Base-by-base conservation (phyloP, 2,329 filamentous ascomycete species). In the Paramyrothecium roridum region DNA sequence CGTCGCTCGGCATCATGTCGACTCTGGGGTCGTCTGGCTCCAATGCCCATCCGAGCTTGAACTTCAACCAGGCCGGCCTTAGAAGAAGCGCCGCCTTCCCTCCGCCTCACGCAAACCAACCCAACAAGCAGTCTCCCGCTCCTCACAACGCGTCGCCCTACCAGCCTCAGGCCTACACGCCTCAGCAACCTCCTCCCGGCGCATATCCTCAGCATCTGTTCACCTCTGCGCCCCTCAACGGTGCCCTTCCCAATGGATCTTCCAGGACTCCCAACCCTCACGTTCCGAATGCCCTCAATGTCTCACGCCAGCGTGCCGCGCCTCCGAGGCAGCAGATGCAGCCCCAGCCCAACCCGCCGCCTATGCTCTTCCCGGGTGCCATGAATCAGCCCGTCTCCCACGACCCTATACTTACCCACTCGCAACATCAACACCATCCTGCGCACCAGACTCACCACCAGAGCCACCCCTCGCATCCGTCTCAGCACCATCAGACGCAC, bases 121-220 rank as follows among this genome's bases (percentile, higher is more conserved):
- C 76, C 60, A 82, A 78, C 66, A 83, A 84, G 67, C 78, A 80
- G 58, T 81, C 81, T 26, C 78, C 81, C 43, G 78, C 79, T 21
- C 76, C 80, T 59, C 80, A 82, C 59, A 75, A 80, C 63, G 77
- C 80, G 57, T 78, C 81, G 56, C 78, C 81, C 2, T 85, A 84
- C 64, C 80, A 82, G 66, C 65, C 76, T 53, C 78, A 80, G 60
- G 73, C 76, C 56, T 84, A 84, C 66, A 68, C 77, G 54, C 72
- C 81, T 51, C 80, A 83, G 65, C 80, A 81, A 62, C 73, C 76
- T 26, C 71, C 76, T 17, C 74, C 76, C 57, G 72, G 71, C 56
- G 63, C 73, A 20, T 84, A 82, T 59, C 68, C 79, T 20, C 80
- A 81, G 60, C 80, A 82, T 59, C 71, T 85, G 57, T 85, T 82